phyloP scores from a whole-genome alignment of 495 filamentous ascomycete genomes.

The Barbatosphaeria neglecta region DNA sequence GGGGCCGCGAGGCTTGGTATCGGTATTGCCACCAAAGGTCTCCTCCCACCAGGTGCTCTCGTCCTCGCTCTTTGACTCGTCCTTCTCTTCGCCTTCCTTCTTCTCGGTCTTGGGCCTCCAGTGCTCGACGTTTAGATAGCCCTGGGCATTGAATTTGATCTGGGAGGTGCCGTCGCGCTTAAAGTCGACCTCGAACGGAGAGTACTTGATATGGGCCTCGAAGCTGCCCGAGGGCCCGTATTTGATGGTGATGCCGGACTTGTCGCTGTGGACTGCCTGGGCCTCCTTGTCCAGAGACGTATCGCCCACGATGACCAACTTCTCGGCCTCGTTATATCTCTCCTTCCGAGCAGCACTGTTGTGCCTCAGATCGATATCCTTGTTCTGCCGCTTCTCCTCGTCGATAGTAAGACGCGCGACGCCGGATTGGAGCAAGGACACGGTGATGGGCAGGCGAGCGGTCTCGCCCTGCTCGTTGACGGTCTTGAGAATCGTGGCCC shows the following conservation, averaged over 20 bases:
- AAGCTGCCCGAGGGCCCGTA: slow-evolving; percentile 70
- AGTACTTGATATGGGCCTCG: slow-evolving; percentile 69
- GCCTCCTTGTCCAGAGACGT: slow-evolving; percentile 56
- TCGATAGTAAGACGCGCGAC: slow-evolving; percentile 78
- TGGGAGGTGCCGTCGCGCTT: slow-evolving; percentile 72
- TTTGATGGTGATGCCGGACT: slow-evolving; percentile 57
- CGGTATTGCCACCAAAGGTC: slow-evolving; percentile 84
- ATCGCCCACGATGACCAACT: slow-evolving; percentile 78
- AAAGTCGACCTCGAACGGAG: slow-evolving; percentile 77
- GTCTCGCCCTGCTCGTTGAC: slow-evolving; percentile 46
- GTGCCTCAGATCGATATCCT: slow-evolving; percentile 78
- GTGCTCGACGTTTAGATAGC: slow-evolving; percentile 84
- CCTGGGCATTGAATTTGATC: slow-evolving; percentile 76
- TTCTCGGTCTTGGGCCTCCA: slow-evolving; percentile 72
- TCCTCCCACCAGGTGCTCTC: slow-evolving; percentile 98
- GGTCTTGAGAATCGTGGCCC: slow-evolving; percentile 67
- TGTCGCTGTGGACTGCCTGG: slow-evolving; percentile 43
- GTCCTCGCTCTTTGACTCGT: slow-evolving; percentile 38
- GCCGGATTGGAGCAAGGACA: slow-evolving; percentile 83
- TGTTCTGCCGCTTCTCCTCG: slow-evolving; percentile 79
- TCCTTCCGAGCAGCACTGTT: slow-evolving; percentile 79
- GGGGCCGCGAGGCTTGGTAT: slow-evolving; percentile 78
- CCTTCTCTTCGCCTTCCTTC: slow-evolving; percentile 38
- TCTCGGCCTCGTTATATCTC: slow-evolving; percentile 80
- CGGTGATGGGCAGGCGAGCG: slow-evolving; percentile 66